phyloP scores from a whole-genome alignment of 129 eudicot species.

The Logfia minima region DNA sequence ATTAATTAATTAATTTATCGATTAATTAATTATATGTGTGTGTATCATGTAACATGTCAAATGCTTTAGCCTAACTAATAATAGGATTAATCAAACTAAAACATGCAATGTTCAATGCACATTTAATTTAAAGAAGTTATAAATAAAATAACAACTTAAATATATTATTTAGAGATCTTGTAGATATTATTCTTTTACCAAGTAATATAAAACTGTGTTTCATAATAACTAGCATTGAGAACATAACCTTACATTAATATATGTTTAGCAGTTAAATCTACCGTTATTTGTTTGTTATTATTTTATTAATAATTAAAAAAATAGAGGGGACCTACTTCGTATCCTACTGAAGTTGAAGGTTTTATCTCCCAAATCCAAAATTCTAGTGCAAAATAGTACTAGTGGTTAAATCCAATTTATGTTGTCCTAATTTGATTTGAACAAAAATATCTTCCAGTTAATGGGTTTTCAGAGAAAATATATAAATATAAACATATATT shows the following conservation, averaged over 20 bases:
- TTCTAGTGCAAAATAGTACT: no score
- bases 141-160: neutral
- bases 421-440: no score
- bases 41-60: slow-evolving; percentile 26
- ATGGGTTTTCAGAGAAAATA: no score
- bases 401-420: neutral
- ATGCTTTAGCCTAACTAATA: slow-evolving; percentile 21
- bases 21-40: no score
- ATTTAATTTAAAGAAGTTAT: slow-evolving; percentile 10
- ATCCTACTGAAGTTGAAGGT: no score
- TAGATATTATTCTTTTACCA: slow-evolving; percentile 40
- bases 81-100: slow-evolving; percentile 31
- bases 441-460: no score
- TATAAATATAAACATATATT: no score
- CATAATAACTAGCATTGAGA: slow-evolving; percentile 16
- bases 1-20: no score
- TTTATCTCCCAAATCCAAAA: no score
- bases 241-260: slow-evolving; percentile 10
- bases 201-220: slow-evolving; percentile 23
- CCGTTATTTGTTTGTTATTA: slow-evolving; percentile 24
- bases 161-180: slow-evolving; percentile 30
- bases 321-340: neutral
- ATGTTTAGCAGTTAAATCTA: slow-evolving; percentile 28
- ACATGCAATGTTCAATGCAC: slow-evolving; percentile 39
- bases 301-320: neutral